Evolutionary conservation across 140 eudicot species (phyloP).

Genomic region (Ambrosia hybrid): DNA sequence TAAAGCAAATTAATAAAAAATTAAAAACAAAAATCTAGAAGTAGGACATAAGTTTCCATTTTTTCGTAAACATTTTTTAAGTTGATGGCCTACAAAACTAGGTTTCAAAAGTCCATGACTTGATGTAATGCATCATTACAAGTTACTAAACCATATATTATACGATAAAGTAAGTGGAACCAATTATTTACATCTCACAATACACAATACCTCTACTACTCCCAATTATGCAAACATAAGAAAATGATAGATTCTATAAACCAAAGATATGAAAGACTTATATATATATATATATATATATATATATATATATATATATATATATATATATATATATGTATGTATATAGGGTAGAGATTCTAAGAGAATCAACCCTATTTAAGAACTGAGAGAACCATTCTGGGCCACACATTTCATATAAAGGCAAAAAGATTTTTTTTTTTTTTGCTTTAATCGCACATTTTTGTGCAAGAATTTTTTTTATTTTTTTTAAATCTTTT

Average conservation of each 20-base stretch:
- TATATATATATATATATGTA: too few species aligned
- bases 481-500: too few species aligned
- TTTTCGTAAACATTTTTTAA: conserved; percentile 26
- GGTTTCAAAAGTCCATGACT: conserved; percentile 56
- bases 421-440: too few species aligned
- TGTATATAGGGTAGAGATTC: too few species aligned
- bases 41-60: conserved; percentile 25
- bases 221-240: background rate
- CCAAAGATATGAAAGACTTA: too few species aligned
- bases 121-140: conserved; percentile 13
- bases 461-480: too few species aligned
- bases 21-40: conserved; percentile 38
- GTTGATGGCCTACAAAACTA: conserved; percentile 58
- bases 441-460: too few species aligned
- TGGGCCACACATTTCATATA: too few species aligned
- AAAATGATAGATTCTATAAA: background rate
- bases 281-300: too few species aligned
- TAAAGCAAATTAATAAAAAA: background rate
- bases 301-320: too few species aligned
- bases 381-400: too few species aligned
- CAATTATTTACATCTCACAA: background rate
- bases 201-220: background rate
- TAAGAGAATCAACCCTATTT: too few species aligned
- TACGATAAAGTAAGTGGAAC: background rate
- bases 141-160: background rate